phyloP scores from a whole-genome alignment of 2,329 filamentous ascomycete species.

The Aureobasidium subglaciale region DNA sequence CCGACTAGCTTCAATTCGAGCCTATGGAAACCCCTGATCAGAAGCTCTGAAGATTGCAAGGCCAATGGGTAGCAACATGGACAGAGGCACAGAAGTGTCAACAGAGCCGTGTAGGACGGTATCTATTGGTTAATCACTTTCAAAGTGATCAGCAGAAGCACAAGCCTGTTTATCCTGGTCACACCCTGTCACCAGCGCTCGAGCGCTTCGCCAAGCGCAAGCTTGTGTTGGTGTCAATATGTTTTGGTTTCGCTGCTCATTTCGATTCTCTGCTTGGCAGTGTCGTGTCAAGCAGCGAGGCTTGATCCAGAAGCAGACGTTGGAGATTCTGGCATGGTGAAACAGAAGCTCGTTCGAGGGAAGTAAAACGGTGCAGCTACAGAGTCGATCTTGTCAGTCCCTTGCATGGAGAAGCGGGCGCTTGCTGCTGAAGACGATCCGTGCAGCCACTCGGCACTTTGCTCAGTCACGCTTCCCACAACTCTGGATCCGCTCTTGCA shows the following conservation, averaged over 20 bases:
- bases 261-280: neutral
- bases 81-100: constrained; percentile 2
- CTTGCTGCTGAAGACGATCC: neutral
- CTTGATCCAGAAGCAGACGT: neutral
- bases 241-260: neutral
- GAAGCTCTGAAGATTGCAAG: no score
- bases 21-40: neutral
- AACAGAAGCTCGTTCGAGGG: constrained; percentile 5
- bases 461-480: neutral
- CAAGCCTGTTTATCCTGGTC: constrained; percentile 1
- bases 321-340: neutral
- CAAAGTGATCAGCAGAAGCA: neutral
- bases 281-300: neutral
- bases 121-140: neutral
- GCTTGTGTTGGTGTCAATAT: neutral
- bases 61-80: neutral
- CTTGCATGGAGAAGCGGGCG: constrained; percentile 4
- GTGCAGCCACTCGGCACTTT: constrained; percentile 3
- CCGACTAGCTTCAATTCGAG: neutral
- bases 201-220: neutral
- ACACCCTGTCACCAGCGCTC: constrained; percentile 5
- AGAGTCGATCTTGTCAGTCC: constrained; percentile 6
- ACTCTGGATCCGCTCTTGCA: neutral
- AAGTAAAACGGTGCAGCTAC: constrained; percentile 1
- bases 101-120: neutral